A percentile compares a stretch with the other conserved stretches of the same genome.
Conservation (phyloP, 2,329 filamentous ascomycete genomes). For the Pseudofabraea citricarpa region DNA sequence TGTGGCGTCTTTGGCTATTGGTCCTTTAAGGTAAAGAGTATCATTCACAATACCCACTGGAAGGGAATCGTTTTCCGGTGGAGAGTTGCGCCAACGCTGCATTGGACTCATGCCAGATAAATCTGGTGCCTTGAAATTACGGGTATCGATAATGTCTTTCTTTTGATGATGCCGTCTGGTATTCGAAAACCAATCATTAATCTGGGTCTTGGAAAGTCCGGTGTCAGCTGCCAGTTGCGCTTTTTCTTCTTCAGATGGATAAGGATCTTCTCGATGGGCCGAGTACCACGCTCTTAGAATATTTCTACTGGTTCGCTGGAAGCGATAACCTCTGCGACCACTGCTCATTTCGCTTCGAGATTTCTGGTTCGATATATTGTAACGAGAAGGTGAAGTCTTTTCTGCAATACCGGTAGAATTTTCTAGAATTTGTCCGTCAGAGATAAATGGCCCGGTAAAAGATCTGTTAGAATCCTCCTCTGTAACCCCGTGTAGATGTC, state of each 20-base stretch:
- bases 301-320: background rate
- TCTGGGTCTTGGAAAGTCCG: constrained; percentile 39
- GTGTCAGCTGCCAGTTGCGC: constrained; percentile 32
- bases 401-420: background rate
- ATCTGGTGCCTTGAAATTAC: constrained; percentile 8
- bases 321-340: too few species aligned
- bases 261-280: background rate
- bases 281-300: background rate
- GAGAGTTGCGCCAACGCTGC: constrained; percentile 39
- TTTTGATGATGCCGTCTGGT: constrained; percentile 40
- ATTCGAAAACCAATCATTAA: constrained; percentile 47
- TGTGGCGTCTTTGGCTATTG: too few species aligned
- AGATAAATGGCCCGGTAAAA: too few species aligned
- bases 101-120: constrained; percentile 36
- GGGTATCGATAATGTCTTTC: background rate
- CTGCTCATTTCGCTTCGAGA: background rate
- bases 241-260: background rate
- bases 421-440: background rate
- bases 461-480: background rate
- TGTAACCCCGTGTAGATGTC: background rate
- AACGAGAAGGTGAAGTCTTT: background rate
- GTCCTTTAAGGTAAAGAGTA: too few species aligned
- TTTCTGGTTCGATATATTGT: background rate
- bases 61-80: constrained; percentile 40
- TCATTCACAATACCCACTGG: constrained; percentile 16